A percentile compares a stretch with the other conserved stretches of the same genome.
phyloP scores from a whole-genome alignment of 148 eudicot genomes.

The Cornus kousa region DNA sequence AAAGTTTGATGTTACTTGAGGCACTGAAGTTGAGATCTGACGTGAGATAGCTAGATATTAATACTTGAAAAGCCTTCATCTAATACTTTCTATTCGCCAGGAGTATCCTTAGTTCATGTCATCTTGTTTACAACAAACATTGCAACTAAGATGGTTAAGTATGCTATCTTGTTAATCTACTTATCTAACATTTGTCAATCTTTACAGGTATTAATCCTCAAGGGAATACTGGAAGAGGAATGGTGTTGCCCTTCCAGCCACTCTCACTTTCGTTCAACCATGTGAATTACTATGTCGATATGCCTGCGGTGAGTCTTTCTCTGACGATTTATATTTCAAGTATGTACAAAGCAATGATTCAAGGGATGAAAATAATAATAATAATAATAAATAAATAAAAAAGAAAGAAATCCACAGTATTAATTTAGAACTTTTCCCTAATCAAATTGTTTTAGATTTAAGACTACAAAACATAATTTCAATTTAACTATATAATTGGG shows the following conservation, averaged over 20 bases:
- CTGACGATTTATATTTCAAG: background rate
- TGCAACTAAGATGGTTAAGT: background rate
- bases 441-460: background rate
- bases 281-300: constrained; percentile 38
- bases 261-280: constrained; percentile 42
- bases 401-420: background rate
- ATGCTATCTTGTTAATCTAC: background rate
- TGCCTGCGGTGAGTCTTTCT: constrained; percentile 31
- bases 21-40: background rate
- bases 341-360: background rate
- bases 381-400: too few relatives aligned
- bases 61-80: background rate
- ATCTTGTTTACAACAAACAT: too few relatives aligned
- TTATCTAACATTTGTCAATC: background rate
- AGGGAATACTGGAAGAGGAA: constrained; percentile 22
- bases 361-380: background rate
- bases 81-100: too few relatives aligned
- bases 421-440: background rate
- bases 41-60: background rate
- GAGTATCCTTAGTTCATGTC: background rate
- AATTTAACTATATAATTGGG: too few relatives aligned
- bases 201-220: constrained; percentile 20
- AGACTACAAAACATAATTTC: background rate
- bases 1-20: background rate
- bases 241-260: constrained; percentile 42